These are phyloP conservation scores for Eruca vesicaria DNA, from an alignment of 441 rosid species.

Conservation along the genomic window DNA sequence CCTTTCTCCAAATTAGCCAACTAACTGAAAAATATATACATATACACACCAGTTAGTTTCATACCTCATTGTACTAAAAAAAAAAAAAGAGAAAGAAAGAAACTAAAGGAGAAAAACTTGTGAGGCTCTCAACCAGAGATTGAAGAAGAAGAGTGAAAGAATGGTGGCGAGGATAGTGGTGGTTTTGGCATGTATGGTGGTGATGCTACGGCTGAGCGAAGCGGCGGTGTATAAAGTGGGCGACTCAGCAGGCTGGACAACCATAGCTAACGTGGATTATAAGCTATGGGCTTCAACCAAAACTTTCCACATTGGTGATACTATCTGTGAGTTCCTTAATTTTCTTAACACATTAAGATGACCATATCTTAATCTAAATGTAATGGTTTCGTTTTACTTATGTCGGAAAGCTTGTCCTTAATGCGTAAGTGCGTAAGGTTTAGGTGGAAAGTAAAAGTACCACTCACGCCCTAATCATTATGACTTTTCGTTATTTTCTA, in stretches of 20 bases:
- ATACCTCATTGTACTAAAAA: background rate
- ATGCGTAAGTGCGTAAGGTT: slow-evolving; percentile 1
- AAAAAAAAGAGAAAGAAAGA: background rate
- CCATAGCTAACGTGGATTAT: slow-evolving; percentile 78
- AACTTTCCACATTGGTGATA: slow-evolving; percentile 71
- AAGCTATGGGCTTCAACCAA: slow-evolving; percentile 79
- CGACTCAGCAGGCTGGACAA: slow-evolving; percentile 88
- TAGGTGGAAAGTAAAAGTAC: slow-evolving; percentile 20
- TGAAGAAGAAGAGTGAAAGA: slow-evolving; percentile 2
- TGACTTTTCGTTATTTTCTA: background rate
- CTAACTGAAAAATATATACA: slow-evolving; percentile 10
- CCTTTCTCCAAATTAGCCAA: slow-evolving; percentile 26
- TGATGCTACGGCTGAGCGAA: slow-evolving; percentile 35
- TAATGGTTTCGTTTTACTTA: background rate
- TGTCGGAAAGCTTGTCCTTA: slow-evolving; percentile 4
- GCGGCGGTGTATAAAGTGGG: slow-evolving; percentile 79
- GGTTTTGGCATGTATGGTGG: slow-evolving; percentile 36
- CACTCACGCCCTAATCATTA: slow-evolving; percentile 24
- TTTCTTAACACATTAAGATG: background rate
- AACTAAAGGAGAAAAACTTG: background rate
- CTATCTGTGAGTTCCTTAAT: slow-evolving; percentile 49
- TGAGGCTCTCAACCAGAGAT: background rate
- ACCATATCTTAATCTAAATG: background rate
- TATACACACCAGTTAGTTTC: slow-evolving; percentile 19
- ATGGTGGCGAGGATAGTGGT: slow-evolving; percentile 12